A percentile compares a stretch with the other conserved stretches of the same genome.
Conservation (phyloP, 2,329 filamentous ascomycete genomes). For the Onygena corvina region DNA sequence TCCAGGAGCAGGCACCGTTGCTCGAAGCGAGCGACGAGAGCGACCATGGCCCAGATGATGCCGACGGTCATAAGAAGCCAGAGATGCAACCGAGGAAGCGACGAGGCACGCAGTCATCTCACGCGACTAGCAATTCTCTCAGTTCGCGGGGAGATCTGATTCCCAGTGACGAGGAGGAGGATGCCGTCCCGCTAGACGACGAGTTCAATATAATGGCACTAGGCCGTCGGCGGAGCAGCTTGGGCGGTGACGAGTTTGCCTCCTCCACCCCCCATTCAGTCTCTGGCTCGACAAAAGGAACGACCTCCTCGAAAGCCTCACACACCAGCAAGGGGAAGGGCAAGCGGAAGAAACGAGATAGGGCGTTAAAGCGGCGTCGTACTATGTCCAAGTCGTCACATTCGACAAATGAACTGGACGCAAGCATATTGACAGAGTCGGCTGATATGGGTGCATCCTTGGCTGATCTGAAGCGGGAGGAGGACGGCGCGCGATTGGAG, state of each 20-base stretch:
- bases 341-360: slow-evolving; percentile 23
- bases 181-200: slow-evolving; percentile 83
- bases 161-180: slow-evolving; percentile 83
- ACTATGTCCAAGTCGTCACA: slow-evolving; percentile 20
- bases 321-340: slow-evolving; percentile 24
- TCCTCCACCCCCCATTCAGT: slow-evolving; percentile 23
- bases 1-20: slow-evolving; percentile 52
- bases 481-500: slow-evolving; percentile 41
- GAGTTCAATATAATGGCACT: slow-evolving; percentile 71
- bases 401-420: slow-evolving; percentile 18
- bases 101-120: slow-evolving; percentile 67
- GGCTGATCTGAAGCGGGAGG: slow-evolving; percentile 46
- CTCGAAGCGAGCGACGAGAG: slow-evolving; percentile 50
- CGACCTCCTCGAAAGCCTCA: slow-evolving; percentile 37
- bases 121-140: slow-evolving; percentile 71
- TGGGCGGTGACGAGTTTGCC: slow-evolving; percentile 54
- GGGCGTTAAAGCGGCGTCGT: slow-evolving; percentile 18
- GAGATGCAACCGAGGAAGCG: slow-evolving; percentile 36
- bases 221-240: slow-evolving; percentile 52
- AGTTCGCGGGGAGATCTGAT: slow-evolving; percentile 84
- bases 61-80: slow-evolving; percentile 23
- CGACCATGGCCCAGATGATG: slow-evolving; percentile 15
- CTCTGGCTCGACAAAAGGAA: slow-evolving; percentile 39
- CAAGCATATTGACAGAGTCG: slow-evolving; percentile 19
- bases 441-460: slow-evolving; percentile 36